Evolutionary conservation across 2,329 filamentous ascomycete genomes (phyloP).

Genomic region (Aquanectria penicillioides): DNA sequence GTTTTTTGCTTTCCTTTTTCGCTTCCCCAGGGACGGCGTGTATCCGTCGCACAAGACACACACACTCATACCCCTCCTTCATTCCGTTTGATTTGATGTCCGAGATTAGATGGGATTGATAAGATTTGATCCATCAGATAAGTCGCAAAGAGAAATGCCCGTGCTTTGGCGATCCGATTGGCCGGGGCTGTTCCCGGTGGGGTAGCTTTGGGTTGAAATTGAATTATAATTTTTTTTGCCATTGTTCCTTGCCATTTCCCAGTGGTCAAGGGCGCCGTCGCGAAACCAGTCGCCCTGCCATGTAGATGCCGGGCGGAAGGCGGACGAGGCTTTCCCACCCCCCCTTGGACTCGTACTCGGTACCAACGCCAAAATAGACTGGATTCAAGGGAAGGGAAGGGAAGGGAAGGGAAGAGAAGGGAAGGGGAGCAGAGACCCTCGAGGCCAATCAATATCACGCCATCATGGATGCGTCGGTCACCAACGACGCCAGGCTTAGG

Average conservation of each 20-base stretch:
- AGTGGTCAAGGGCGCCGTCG: too few relatives aligned
- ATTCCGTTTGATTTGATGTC: slow-evolving; percentile 20
- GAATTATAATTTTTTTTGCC: too few relatives aligned
- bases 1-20: not conserved
- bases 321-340: not conserved
- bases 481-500: slow-evolving; percentile 2
- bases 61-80: slow-evolving; percentile 9
- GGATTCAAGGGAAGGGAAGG: too few relatives aligned
- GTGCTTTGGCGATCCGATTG: slow-evolving; percentile 33
- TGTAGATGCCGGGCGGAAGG: too few relatives aligned
- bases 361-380: not conserved
- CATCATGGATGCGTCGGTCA: slow-evolving; percentile 7
- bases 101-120: slow-evolving; percentile 46
- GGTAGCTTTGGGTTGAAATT: too few relatives aligned
- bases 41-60: slow-evolving; percentile 12
- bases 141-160: slow-evolving; percentile 17
- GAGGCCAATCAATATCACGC: slow-evolving; percentile 17
- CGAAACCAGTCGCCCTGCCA: too few relatives aligned
- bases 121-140: slow-evolving; percentile 35
- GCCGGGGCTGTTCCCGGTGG: slow-evolving; percentile 2
- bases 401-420: not conserved
- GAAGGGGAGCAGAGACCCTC: not conserved
- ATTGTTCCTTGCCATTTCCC: too few relatives aligned
- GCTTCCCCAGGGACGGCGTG: not conserved
- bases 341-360: not conserved